phyloP scores from a whole-genome alignment of 495 filamentous ascomycete genomes.

The Hypoxylon trugodes region DNA sequence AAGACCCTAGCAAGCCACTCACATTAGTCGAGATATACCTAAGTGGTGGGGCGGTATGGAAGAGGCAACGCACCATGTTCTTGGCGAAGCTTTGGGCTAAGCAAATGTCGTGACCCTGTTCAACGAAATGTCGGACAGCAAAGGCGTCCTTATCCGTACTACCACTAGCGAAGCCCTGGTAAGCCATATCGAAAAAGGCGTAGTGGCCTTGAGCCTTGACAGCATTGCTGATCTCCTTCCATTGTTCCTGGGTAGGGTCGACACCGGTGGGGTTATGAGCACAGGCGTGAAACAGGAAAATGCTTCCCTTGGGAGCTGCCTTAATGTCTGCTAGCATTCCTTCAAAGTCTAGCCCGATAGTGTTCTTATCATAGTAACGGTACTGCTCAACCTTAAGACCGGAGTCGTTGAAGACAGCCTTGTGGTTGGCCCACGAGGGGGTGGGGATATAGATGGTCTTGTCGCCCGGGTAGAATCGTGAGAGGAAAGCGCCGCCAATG shows the following conservation, averaged over 20 bases:
- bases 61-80: conserved; percentile 80
- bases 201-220: conserved; percentile 91
- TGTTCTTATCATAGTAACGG: conserved; percentile 98
- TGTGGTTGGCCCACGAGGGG: conserved; percentile 98
- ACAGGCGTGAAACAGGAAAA: conserved; percentile 94
- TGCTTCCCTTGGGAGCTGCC: conserved; percentile 82
- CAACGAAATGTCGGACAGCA: conserved; percentile 88
- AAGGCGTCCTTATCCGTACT: conserved; percentile 93
- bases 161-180: conserved; percentile 97
- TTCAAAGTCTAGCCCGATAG: conserved; percentile 96
- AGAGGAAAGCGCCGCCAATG: conserved; percentile 91
- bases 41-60: not conserved
- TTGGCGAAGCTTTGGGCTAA: conserved; percentile 97
- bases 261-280: conserved; percentile 99
- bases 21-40: not conserved
- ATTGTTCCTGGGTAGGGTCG: conserved; percentile 91
- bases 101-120: conserved; percentile 87
- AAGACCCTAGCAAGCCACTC: conserved; percentile 70
- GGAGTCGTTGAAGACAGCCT: conserved; percentile 93
- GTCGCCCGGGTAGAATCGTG: conserved; percentile 84
- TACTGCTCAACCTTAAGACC: conserved; percentile 91
- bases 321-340: conserved; percentile 93
- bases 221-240: conserved; percentile 89
- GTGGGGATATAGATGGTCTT: conserved; percentile 97
- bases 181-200: conserved; percentile 99